phyloP scores from a whole-genome alignment of 169 alveolate species.

The Plasmodium ovale region DNA sequence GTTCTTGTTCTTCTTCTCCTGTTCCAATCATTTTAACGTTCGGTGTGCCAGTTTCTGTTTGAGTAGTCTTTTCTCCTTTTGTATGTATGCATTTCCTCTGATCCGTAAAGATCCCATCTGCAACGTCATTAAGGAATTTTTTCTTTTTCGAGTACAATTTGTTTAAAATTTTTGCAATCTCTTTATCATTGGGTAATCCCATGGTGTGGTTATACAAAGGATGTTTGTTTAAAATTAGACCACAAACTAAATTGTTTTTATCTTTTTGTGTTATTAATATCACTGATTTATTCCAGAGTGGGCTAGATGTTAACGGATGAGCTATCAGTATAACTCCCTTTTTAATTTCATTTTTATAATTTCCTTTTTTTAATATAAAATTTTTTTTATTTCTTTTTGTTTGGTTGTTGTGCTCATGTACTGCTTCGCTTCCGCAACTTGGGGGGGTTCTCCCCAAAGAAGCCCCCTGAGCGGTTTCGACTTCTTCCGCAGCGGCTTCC shows the following conservation, averaged over 20 bases:
- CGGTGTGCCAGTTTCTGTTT: not conserved
- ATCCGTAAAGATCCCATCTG: not conserved
- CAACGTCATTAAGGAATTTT: not conserved
- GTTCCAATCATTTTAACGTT: not conserved
- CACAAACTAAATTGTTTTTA: conserved; percentile 68
- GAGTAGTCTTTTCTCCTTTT: not conserved
- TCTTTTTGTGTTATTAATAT: conserved; percentile 58
- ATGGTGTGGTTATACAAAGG: conserved; percentile 44
- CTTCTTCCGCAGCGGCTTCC: not conserved
- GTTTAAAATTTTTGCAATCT: conserved; percentile 20
- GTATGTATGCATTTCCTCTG: not conserved
- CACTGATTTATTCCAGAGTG: conserved; percentile 55
- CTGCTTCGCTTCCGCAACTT: not conserved
- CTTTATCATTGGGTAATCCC: conserved; percentile 26
- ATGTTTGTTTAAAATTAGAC: conserved; percentile 62
- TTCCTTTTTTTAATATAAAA: conserved; percentile 5
- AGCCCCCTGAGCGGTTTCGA: not conserved
- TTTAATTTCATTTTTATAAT: conserved; percentile 43
- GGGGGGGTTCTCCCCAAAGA: too few species aligned
- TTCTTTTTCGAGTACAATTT: conserved; percentile 26
- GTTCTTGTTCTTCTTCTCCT: not conserved
- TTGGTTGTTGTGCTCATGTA: not conserved
- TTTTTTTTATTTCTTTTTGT: not conserved
- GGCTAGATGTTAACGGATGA: conserved; percentile 49
- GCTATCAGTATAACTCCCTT: conserved; percentile 51